A percentile compares a stretch with the other conserved stretches of the same genome.
Evolutionary conservation across 1,284 basidiomycete genomes (phyloP).

Genomic region (Cutaneotrichosporon arboriforme): DNA sequence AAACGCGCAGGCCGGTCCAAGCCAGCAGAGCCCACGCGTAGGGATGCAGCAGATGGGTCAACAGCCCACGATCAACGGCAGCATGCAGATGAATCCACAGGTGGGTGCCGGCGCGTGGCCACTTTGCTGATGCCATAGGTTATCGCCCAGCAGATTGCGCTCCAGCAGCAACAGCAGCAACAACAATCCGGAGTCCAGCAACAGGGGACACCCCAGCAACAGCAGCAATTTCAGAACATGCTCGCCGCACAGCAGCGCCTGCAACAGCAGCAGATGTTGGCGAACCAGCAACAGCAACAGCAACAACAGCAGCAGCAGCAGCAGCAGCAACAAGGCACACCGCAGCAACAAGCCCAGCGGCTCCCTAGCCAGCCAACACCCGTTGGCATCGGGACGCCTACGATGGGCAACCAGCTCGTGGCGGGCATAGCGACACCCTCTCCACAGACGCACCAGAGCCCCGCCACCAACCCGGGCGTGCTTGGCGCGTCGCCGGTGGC

Average conservation of each 20-base stretch:
- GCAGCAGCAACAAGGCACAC: slow-evolving; percentile 11
- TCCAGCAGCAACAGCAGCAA: slow-evolving; percentile 7
- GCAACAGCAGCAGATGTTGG: slow-evolving; percentile 5
- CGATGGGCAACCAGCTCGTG: slow-evolving; percentile 6
- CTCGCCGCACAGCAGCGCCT: slow-evolving; percentile 13
- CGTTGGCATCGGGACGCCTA: slow-evolving; percentile 10
- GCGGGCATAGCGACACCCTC: slow-evolving; percentile 14
- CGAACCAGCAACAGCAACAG: slow-evolving; percentile 12
- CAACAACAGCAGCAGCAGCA: slow-evolving; percentile 7
- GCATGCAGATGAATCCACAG: slow-evolving; percentile 18
- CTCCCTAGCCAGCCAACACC: slow-evolving; percentile 8
- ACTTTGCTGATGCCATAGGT: background rate
- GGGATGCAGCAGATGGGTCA: slow-evolving; percentile 4
- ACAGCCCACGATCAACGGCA: slow-evolving; percentile 12
- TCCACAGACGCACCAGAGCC: slow-evolving; percentile 16
- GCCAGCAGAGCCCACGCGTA: slow-evolving; percentile 10
- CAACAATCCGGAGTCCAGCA: background rate
- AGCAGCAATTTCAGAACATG: slow-evolving; percentile 16
- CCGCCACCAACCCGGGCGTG: slow-evolving; percentile 10
- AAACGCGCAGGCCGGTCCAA: slow-evolving; percentile 3
- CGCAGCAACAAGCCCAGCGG: slow-evolving; percentile 12
- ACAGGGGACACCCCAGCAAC: slow-evolving; percentile 7
- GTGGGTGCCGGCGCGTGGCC: slow-evolving; percentile 1
- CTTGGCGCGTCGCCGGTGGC: slow-evolving; percentile 16
- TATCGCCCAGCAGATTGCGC: background rate